phyloP scores from a whole-genome alignment of 352 stramenopile genomes.

The Poterioochromonas sp. region DNA sequence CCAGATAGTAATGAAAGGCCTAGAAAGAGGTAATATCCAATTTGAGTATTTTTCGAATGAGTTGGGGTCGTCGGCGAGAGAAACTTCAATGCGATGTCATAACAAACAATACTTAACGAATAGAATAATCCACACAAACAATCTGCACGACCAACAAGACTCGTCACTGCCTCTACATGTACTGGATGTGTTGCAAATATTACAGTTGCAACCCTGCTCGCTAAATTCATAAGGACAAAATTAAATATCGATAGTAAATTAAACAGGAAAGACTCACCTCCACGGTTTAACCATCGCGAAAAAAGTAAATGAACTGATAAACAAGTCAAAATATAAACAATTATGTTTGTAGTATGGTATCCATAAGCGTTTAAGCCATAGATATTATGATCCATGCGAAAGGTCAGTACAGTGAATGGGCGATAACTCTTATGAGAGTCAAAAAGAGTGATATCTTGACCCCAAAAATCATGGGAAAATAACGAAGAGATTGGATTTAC shows the following conservation, averaged over 20 bases:
- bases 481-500: constrained; percentile 42
- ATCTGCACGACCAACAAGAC: constrained; percentile 30
- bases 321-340: constrained; percentile 55
- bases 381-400: constrained; percentile 53
- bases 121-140: constrained; percentile 6
- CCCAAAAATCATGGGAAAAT: constrained; percentile 72
- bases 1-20: constrained; percentile 21
- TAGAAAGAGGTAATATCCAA: not conserved
- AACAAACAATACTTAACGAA: not conserved
- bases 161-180: constrained; percentile 25
- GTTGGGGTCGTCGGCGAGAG: not conserved
- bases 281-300: not conserved
- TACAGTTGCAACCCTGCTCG: not conserved
- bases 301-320: constrained; percentile 45
- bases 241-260: constrained; percentile 54
- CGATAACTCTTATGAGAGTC: constrained; percentile 73
- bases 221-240: constrained; percentile 47
- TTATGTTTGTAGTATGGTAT: constrained; percentile 63
- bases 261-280: not conserved
- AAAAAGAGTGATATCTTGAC: constrained; percentile 50
- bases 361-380: constrained; percentile 49
- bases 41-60: not conserved
- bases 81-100: not conserved
- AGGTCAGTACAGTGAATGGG: constrained; percentile 63
- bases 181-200: constrained; percentile 14